Base-by-base conservation (phyloP, 345 rosid species). In the Zanthoxylum bungeanum region DNA sequence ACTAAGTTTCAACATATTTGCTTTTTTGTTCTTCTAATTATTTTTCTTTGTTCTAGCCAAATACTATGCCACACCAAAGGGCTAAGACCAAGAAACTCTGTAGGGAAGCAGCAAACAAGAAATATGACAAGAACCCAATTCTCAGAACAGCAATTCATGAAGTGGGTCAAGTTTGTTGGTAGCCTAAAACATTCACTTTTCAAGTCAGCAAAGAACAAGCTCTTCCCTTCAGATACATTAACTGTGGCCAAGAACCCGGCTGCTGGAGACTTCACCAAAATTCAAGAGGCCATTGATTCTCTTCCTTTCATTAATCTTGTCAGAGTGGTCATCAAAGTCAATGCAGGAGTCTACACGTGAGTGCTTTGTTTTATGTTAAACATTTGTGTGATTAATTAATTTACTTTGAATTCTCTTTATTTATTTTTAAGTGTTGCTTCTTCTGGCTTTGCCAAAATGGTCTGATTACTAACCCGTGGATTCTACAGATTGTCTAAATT, bases 321-420 rank as follows among this genome's bases (percentile, higher is more conserved):
- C 56, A 83, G 99, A 70, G 99, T 92, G 34, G 87, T 95, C 60
- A 92, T 95, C 88, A 95, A 87, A 79, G 89, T 95, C 74, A 91
- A 89, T 74, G 86, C 99, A 63, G 99, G 99, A 30, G 89, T 91
- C 78, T 95, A 95, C 91, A 88, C 72, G 99, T 95, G 80, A 82
- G 98, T 83, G 47, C 28, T 30, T 55, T n/a, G 27, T 51, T 9
- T 0, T 51, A 22, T 51, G 10, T n/a, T 9, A n/a, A 7, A 27
- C 4, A 27, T 24, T 44, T 19, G 4, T 44, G 33, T 27, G 60
- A 27, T 27, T 22, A 39, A 14, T 33, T 33, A n/a, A n/a, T n/a
- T 64, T 19, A 3, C 46, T 61, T n/a, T n/a, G n/a, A n/a, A n/a
- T n/a, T n/a, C n/a, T n/a, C n/a, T n/a, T n/a, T n/a, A n/a, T n/a